Conservation (phyloP, 2,329 filamentous ascomycete genomes). For the Sporothrix schenckii region DNA sequence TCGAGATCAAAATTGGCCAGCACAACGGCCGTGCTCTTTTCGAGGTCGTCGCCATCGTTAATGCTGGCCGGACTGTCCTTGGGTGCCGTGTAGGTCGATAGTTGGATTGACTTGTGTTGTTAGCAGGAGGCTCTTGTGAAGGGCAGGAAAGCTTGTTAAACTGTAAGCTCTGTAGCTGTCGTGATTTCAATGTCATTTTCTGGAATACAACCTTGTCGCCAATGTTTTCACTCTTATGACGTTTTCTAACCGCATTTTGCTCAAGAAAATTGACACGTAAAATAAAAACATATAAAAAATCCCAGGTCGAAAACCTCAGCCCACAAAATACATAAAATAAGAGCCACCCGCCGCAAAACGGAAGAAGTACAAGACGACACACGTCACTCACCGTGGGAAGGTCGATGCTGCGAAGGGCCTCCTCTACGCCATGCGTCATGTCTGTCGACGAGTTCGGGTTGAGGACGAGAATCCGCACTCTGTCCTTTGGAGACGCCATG, state of each 20-base stretch:
- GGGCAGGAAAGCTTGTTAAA: no score
- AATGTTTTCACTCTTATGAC: no score
- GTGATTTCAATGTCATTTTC: no score
- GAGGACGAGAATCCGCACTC: slow-evolving; percentile 64
- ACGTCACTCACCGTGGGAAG: slow-evolving; percentile 44
- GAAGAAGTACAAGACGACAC: neutral
- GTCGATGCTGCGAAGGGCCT: slow-evolving; percentile 50
- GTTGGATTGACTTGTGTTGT: slow-evolving; percentile 48
- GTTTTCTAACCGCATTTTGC: neutral
- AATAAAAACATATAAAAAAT: neutral
- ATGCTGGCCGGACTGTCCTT: slow-evolving; percentile 70
- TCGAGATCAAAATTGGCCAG: slow-evolving; percentile 55
- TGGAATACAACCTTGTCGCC: neutral
- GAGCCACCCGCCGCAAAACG: neutral
- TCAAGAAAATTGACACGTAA: neutral
- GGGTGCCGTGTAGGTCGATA: slow-evolving; percentile 69
- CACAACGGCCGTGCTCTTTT: slow-evolving; percentile 64
- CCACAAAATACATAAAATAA: neutral
- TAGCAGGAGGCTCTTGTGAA: neutral
- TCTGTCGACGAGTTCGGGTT: slow-evolving; percentile 76
- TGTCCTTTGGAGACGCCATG: slow-evolving; percentile 7
- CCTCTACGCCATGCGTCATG: slow-evolving; percentile 70
- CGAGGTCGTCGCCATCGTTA: slow-evolving; percentile 71
- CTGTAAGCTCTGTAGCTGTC: no score
- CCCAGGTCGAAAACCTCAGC: neutral